Evolutionary conservation across 768 basidiomycete species (phyloP), one percentile per base, ranked within the genome.

Genomic region (Boletus pseudo-olivaceus): DNA sequence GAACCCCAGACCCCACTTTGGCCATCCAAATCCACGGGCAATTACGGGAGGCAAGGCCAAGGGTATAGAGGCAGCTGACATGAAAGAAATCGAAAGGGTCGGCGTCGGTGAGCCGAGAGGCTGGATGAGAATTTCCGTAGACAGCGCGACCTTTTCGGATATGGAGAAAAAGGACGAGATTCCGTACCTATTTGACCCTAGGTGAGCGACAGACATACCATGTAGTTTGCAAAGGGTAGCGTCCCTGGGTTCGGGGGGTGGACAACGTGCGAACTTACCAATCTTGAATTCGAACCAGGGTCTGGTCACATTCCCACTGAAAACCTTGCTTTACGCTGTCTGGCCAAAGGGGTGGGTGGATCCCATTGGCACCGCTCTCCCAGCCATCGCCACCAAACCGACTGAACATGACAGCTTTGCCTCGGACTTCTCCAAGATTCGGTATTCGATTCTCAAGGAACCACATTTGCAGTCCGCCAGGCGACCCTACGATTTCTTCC

Each of bases 271-370:
- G 8, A 32, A 63, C 74, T 49, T 61, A 90, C 94, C 95, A 97
- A 67, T 96, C 95, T 48, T 95, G 90, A 9, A 81, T 89, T 49
- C 82, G 79, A 11, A 95, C 83, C 19, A 79, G 68, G 0, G 85
- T 86, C 26, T 80, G 77, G 58, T 84, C 83, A 62, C 87, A 83
- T 63, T 82, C 77, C 92, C 93, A 94, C 41, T 80, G 74, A 66
- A 97, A 98, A 0, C 85, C 90, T 2, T 76, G 71, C 61, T 80
- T 83, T 33, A 69, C 73, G 60, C 83, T 90, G 71, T 97, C 86
- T 0, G 92, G 93, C 94, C 94, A 98, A 1, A 72, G 75, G 1
- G 80, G 81, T 6, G 94, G 93, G 61, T 93, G 90, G n/a, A 98
- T 88, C 1, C 94, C 94, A 57, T 93, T 73, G 3, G 85, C 88